phyloP scores from a whole-genome alignment of 495 filamentous ascomycete species.

The Articulospora tetracladia region DNA sequence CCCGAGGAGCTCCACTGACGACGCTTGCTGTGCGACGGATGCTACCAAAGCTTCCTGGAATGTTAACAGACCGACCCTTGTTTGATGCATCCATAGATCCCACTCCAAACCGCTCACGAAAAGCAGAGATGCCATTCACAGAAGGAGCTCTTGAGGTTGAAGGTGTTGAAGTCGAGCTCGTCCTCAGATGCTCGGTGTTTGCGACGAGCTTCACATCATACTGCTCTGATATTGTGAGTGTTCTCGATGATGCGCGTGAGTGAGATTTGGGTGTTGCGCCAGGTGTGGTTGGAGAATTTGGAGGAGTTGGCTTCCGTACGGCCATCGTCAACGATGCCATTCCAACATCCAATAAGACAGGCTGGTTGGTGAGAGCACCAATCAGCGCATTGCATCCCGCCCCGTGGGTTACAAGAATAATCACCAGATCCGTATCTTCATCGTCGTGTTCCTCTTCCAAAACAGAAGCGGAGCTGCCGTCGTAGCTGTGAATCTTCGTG shows the following conservation, averaged over 20 bases:
- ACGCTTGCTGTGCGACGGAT: constrained; percentile 23
- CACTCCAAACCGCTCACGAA: constrained; percentile 18
- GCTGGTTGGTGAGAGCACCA: constrained; percentile 82
- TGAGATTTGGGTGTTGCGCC: constrained; percentile 23
- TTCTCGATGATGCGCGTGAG: constrained; percentile 35
- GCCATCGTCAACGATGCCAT: constrained; percentile 92
- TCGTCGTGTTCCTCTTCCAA: constrained; percentile 12
- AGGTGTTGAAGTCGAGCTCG: constrained; percentile 32
- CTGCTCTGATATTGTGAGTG: constrained; percentile 41
- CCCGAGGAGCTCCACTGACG: constrained; percentile 16
- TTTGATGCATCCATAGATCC: constrained; percentile 27
- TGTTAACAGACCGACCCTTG: constrained; percentile 17
- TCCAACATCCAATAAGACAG: constrained; percentile 82
- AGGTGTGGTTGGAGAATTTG: constrained; percentile 26
- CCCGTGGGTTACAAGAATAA: constrained; percentile 96
- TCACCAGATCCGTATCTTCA: constrained; percentile 62
- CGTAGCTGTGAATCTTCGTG: constrained; percentile 15
- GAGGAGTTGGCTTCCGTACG: constrained; percentile 50
- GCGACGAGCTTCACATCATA: constrained; percentile 77
- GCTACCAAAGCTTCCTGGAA: constrained; percentile 20
- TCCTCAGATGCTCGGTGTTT: constrained; percentile 75
- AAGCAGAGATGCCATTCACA: constrained; percentile 19
- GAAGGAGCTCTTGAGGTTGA: constrained; percentile 21
- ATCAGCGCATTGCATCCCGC: constrained; percentile 96
- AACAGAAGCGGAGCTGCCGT: constrained; percentile 9